phyloP scores from a whole-genome alignment of 371 early-diverging fungal genomes.

The Rhizopus delemar region DNA sequence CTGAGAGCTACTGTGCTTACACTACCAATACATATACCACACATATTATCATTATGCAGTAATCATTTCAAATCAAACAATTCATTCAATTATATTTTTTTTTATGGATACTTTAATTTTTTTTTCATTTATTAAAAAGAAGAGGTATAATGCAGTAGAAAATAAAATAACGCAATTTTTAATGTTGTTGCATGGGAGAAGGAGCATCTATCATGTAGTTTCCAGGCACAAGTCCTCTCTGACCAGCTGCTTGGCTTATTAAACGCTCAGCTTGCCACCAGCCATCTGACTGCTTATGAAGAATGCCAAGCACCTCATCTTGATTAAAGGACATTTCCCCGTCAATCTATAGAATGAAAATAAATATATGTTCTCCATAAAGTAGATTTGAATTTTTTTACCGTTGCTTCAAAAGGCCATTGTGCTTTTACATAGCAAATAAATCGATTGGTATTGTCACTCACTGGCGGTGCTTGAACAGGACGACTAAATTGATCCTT shows the following conservation, averaged over 20 bases:
- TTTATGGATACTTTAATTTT: not conserved
- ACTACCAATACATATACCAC: no score
- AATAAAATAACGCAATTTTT: not conserved
- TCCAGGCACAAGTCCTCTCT: constrained; percentile 49
- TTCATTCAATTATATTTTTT: not conserved
- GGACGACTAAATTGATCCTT: constrained; percentile 1
- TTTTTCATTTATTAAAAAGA: not conserved
- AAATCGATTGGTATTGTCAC: constrained; percentile 3
- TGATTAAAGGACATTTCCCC: constrained; percentile 42
- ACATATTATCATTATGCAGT: no score
- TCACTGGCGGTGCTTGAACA: not conserved
- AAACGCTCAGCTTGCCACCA: constrained; percentile 53
- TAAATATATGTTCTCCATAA: not conserved
- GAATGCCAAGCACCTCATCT: constrained; percentile 43
- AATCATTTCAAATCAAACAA: no score
- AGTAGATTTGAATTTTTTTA: constrained; percentile 9
- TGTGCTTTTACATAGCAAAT: constrained; percentile 29
- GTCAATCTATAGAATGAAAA: constrained; percentile 32
- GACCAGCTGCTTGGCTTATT: constrained; percentile 22
- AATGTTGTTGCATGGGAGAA: not conserved
- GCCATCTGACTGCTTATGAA: constrained; percentile 48
- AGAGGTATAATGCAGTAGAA: not conserved
- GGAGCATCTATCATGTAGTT: constrained; percentile 40
- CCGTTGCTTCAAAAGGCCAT: constrained; percentile 41
- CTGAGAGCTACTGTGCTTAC: no score